A percentile compares a stretch with the other conserved stretches of the same genome.
These are phyloP conservation scores for Solanum clarkiae DNA, from an alignment of 257 asterid species.

Conservation along the genomic window DNA sequence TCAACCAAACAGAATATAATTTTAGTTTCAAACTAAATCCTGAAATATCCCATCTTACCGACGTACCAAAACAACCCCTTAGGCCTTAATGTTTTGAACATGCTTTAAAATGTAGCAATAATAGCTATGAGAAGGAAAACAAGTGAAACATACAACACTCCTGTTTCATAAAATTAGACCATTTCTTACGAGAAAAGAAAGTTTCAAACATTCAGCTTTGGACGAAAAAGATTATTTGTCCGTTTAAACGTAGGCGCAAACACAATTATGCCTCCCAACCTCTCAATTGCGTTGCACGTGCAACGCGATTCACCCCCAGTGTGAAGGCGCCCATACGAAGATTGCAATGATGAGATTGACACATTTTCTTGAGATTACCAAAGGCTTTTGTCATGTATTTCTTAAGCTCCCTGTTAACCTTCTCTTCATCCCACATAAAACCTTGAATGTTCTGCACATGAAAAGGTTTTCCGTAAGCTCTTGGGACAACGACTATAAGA, in stretches of 20 bases:
- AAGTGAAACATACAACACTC: neutral
- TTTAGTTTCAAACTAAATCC: too few species aligned
- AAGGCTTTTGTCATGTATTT: conserved; percentile 77
- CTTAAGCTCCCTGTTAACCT: conserved; percentile 61
- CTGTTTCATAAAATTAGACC: neutral
- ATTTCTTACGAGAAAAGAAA: neutral
- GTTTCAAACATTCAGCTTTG: neutral
- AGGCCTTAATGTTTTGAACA: neutral
- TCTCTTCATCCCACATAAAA: conserved; percentile 83
- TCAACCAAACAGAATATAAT: too few species aligned
- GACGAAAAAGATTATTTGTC: neutral
- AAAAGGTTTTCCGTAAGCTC: neutral
- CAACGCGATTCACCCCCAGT: conserved; percentile 78
- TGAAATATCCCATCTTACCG: neutral
- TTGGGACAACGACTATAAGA: neutral
- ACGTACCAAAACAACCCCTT: neutral
- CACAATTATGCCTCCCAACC: conserved; percentile 72
- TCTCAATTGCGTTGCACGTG: conserved; percentile 65
- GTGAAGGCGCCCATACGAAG: conserved; percentile 93
- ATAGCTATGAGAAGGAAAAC: neutral
- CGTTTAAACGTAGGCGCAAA: neutral
- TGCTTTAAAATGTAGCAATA: neutral
- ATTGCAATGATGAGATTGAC: conserved; percentile 60
- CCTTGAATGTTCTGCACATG: conserved; percentile 74
- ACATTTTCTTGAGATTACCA: conserved; percentile 52